Conservation (phyloP, 2,329 filamentous ascomycete genomes). For the Venturia carpophila region DNA sequence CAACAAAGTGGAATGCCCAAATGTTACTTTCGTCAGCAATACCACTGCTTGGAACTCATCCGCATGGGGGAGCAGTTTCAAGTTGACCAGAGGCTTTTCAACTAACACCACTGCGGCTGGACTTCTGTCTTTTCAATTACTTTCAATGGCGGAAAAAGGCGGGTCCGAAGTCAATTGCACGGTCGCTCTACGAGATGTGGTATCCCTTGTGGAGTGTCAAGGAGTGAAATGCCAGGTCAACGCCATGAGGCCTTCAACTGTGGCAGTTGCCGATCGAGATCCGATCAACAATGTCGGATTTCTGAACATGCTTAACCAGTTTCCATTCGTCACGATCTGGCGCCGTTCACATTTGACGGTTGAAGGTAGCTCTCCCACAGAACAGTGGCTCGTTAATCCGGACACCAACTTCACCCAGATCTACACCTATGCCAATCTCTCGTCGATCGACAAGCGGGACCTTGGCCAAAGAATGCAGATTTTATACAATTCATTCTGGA, state of each 20-base stretch:
- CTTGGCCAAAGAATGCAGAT: constrained; percentile 2
- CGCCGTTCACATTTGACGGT: background rate
- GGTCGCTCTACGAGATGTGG: background rate
- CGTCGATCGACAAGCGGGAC: background rate
- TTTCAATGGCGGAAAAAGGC: background rate
- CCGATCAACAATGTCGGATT: background rate
- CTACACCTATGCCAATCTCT: constrained; percentile 1
- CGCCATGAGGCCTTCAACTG: constrained; percentile 2
- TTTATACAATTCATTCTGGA: background rate
- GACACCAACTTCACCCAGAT: constrained; percentile 8
- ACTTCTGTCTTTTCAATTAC: background rate
- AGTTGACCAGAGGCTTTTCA: background rate
- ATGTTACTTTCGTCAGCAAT: constrained; percentile 5
- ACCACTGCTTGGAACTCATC: background rate
- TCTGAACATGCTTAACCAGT: background rate
- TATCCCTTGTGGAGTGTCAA: background rate
- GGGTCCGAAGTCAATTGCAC: constrained; percentile 5
- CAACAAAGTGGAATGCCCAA: background rate
- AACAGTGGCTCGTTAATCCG: constrained; percentile 4
- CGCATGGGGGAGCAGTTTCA: constrained; percentile 1
- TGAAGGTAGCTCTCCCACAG: background rate
- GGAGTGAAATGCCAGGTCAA: background rate
- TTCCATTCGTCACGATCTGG: background rate
- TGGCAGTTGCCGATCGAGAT: background rate
- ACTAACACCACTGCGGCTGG: background rate